Conservation (phyloP, 805 yeast species). For the Schizosaccharomyces osmophilus region DNA sequence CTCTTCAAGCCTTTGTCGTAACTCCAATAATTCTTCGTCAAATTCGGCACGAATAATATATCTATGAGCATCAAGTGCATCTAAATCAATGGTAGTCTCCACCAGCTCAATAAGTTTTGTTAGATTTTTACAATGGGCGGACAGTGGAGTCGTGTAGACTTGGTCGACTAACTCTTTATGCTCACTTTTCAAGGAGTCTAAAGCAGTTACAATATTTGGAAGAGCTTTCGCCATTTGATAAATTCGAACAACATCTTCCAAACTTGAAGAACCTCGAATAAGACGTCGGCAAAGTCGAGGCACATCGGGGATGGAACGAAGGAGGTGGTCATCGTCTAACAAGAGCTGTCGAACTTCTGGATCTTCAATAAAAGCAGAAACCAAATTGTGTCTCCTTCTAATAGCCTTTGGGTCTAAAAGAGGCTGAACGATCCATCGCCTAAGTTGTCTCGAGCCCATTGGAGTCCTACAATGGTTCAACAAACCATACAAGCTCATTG, state of each 20-base stretch:
- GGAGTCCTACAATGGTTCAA: constrained; percentile 69
- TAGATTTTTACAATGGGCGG: constrained; percentile 26
- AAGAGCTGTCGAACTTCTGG: constrained; percentile 38
- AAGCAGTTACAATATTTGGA: constrained; percentile 38
- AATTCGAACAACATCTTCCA: constrained; percentile 74
- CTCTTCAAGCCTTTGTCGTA: constrained; percentile 32
- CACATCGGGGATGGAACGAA: constrained; percentile 61
- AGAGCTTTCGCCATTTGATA: constrained; percentile 54
- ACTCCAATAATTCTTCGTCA: constrained; percentile 45
- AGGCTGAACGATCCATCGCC: constrained; percentile 95
- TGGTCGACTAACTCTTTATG: constrained; percentile 12
- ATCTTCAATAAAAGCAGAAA: constrained; percentile 49
- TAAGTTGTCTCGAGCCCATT: constrained; percentile 68
- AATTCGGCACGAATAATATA: constrained; percentile 74
- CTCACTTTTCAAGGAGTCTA: constrained; percentile 19
- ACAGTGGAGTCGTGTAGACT: constrained; percentile 37
- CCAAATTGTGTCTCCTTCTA: constrained; percentile 43
- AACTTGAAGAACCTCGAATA: constrained; percentile 25
- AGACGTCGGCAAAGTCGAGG: constrained; percentile 51
- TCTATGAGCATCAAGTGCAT: constrained; percentile 60
- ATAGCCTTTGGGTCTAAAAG: constrained; percentile 40
- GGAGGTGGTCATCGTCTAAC: constrained; percentile 29
- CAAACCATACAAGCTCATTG: constrained; percentile 52
- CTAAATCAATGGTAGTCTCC: constrained; percentile 74
- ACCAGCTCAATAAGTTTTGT: constrained; percentile 58